Evolutionary conservation across 2,329 filamentous ascomycete species (phyloP).

Genomic region (Leptosphaerulina australis): DNA sequence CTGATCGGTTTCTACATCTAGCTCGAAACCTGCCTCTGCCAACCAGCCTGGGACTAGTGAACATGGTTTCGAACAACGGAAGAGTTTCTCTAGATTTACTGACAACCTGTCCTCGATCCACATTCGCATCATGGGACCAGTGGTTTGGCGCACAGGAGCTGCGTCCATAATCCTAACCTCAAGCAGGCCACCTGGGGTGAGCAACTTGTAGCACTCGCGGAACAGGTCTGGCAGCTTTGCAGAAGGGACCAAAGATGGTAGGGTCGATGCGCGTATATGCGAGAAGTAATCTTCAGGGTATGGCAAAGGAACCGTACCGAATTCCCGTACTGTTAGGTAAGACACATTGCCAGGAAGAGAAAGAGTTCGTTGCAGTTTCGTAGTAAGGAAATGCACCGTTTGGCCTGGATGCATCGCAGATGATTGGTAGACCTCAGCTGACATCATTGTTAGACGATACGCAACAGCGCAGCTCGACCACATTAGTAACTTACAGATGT

Average conservation of each 20-base stretch:
- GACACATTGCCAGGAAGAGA: slow-evolving; percentile 43
- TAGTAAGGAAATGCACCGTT: slow-evolving; percentile 48
- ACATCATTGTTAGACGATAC: slow-evolving; percentile 37
- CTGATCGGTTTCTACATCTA: slow-evolving; percentile 31
- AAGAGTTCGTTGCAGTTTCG: slow-evolving; percentile 40
- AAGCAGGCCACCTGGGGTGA: slow-evolving; percentile 62
- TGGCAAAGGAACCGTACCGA: slow-evolving; percentile 58
- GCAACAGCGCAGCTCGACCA: slow-evolving; percentile 26
- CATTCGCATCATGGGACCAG: slow-evolving; percentile 62
- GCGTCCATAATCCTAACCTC: slow-evolving; percentile 69
- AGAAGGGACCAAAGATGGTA: slow-evolving; percentile 63
- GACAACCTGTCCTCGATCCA: slow-evolving; percentile 69
- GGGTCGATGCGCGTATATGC: slow-evolving; percentile 53
- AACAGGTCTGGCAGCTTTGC: slow-evolving; percentile 64
- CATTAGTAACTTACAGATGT: slow-evolving; percentile 44
- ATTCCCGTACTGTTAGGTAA: slow-evolving; percentile 40
- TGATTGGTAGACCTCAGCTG: slow-evolving; percentile 54
- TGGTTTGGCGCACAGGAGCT: slow-evolving; percentile 60
- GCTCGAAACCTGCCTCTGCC: slow-evolving; percentile 58
- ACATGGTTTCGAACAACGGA: slow-evolving; percentile 65
- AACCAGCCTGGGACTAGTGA: slow-evolving; percentile 66
- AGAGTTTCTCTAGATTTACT: slow-evolving; percentile 63
- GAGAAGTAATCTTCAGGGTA: slow-evolving; percentile 44
- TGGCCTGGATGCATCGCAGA: slow-evolving; percentile 50
- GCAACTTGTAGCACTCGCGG: slow-evolving; percentile 61